phyloP scores from a whole-genome alignment of 768 basidiomycete genomes.

The Mycena latifolia region DNA sequence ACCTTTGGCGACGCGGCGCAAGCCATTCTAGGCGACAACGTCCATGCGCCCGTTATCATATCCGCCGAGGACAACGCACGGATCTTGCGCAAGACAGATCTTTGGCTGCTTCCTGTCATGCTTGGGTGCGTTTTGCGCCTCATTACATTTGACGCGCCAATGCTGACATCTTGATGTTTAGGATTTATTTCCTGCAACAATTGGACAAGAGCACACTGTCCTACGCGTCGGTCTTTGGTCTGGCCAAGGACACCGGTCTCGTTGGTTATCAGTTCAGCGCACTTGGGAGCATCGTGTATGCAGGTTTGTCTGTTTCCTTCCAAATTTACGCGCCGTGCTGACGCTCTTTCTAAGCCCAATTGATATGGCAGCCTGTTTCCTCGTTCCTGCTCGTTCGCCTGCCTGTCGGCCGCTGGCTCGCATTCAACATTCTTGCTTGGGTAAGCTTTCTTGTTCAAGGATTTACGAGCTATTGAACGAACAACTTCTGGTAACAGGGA shows the following conservation, averaged over 20 bases:
- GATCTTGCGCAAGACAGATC: conserved; percentile 35
- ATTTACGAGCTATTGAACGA: no score
- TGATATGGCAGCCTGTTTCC: conserved; percentile 37
- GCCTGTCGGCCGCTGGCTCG: conserved; percentile 44
- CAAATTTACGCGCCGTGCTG: background rate
- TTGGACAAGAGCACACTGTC: conserved; percentile 35
- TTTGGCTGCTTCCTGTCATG: conserved; percentile 33
- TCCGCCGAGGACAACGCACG: conserved; percentile 35
- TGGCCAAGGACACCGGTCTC: conserved; percentile 23
- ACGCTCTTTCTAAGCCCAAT: conserved; percentile 26
- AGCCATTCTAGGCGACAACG: conserved; percentile 28
- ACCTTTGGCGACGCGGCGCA: conserved; percentile 33
- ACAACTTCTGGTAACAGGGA: conserved; percentile 12
- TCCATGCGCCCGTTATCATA: conserved; percentile 26
- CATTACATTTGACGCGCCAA: background rate
- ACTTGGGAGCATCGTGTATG: conserved; percentile 33
- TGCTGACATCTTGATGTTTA: background rate
- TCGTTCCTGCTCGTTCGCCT: conserved; percentile 39
- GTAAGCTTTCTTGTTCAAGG: conserved; percentile 20
- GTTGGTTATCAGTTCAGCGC: conserved; percentile 34
- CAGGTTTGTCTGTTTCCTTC: conserved; percentile 11
- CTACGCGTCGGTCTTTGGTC: conserved; percentile 34
- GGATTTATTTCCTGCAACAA: conserved; percentile 37
- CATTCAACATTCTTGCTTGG: conserved; percentile 49
- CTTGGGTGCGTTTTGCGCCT: conserved; percentile 17